Base-by-base conservation (phyloP, 768 basidiomycete genomes). In the Psilocybe sp. region DNA sequence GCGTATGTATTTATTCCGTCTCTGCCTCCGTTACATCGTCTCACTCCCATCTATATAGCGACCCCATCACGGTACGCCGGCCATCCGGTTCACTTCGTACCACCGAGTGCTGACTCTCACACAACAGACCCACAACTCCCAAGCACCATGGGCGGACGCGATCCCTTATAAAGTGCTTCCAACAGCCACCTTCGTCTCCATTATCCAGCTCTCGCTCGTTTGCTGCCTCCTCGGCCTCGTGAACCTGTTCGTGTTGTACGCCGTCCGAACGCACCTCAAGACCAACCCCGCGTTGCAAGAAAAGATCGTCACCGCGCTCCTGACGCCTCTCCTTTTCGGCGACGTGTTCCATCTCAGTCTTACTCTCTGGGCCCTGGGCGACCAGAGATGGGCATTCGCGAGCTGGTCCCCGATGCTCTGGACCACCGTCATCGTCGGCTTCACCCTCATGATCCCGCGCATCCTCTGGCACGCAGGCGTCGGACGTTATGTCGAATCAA, bases 301-400 rank as follows among this genome's bases (percentile, higher is more conserved):
- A 64, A 85, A 83, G 64, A 78, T 91, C 16, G 76, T 83, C 36
- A 67, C 69, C 31, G 77, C 84, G 2, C 70, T 89, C 14, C 70
- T 91, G 42, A 77, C 74, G 3, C 88, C 89, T 8, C 78, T 91
- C 8, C 72, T 89, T 34, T 62, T 85, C 28, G 89, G 85, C 0
- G 89, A 91, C 61, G 54, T 87, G 20, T 55, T 81, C 12, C 89
- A 91, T 59, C 62, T 89, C 45, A 75, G 69, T 44, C 64, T 90
- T 40, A 89, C 89, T 0, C 59, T 89, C 5, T 90, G 85, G 85
- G 86, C 85, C 0, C 66, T 89, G 18, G 88, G 86, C n/a, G 85
- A 87, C 35, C 70, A 80, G 47, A 72, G 76, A 53, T 89, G 85
- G 83, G 65, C 80, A 44, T 54, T 87, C 15, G 59, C 64, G 38